Percentiles rank a stretch among this genome's conserved stretches.
Conservation (phyloP, 1,284 basidiomycete genomes). For the Fomes fomentarius region DNA sequence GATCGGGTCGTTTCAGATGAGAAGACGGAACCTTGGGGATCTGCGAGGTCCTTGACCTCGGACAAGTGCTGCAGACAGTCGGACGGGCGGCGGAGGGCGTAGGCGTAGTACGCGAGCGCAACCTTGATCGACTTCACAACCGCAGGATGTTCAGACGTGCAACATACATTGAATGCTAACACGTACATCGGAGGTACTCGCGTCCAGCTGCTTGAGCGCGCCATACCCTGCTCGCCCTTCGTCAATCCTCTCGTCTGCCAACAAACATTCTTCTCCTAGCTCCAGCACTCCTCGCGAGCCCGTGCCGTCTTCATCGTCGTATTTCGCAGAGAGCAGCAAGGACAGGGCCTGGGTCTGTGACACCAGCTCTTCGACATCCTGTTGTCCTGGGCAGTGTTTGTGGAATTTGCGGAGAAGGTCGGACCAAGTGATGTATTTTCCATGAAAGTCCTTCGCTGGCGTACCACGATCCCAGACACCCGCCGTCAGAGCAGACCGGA, state of each 20-base stretch:
- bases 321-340: constrained; percentile 54
- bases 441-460: constrained; percentile 69
- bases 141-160: constrained; percentile 7
- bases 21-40: constrained; percentile 54
- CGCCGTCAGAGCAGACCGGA: constrained; percentile 65
- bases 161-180: constrained; percentile 11
- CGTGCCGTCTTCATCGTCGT: constrained; percentile 46
- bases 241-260: constrained; percentile 55
- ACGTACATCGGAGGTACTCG: constrained; percentile 65
- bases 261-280: constrained; percentile 57
- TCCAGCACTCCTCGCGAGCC: constrained; percentile 43
- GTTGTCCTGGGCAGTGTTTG: constrained; percentile 74
- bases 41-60: constrained; percentile 55
- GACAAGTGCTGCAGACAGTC: constrained; percentile 65
- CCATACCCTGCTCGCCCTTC: constrained; percentile 58
- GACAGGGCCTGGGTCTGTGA: constrained; percentile 68
- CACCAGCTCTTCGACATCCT: constrained; percentile 67
- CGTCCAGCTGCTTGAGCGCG: constrained; percentile 50
- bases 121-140: constrained; percentile 57
- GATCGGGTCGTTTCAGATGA: constrained; percentile 46
- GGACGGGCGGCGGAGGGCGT: constrained; percentile 67
- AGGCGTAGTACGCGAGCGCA: constrained; percentile 75
- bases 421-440: constrained; percentile 66
- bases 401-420: constrained; percentile 88
- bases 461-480: constrained; percentile 65